Evolutionary conservation across 169 alveolate species (phyloP), one percentile per base, ranked within the genome.

Genomic region (Plasmodium fragile): DNA sequence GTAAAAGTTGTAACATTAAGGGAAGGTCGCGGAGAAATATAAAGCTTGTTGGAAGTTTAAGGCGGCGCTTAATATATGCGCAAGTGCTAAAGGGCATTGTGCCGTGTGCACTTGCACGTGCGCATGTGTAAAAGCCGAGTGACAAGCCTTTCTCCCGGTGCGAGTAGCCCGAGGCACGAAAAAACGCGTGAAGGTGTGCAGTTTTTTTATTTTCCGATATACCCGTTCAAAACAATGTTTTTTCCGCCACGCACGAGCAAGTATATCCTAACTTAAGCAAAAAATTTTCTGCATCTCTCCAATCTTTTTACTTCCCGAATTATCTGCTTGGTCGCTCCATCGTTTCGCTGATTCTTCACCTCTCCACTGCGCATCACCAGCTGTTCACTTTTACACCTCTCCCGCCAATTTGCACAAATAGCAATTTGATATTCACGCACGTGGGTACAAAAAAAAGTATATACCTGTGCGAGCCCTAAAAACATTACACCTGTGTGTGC

Each of bases 401-500:
- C 36, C n/a, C 11, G 34, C 3, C 13, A 65, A 65, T 65, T 65
- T 28, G 75, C 75, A 65, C 18, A 65, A 65, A 65, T 28, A 28
- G 30, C 75, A 22, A 65, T 65, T 65, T 65, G 30, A 25, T 22
- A 65, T 65, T 65, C 36, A 22, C 36, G 36, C 16, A 16, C 36
- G 28, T 25, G 75, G 75, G 34, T 10, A n/a, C 16, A 65, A 65
- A 65, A 8, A 25, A 65, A 13, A 22, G 75, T 18, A 59, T 43
- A 13, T 22, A 49, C 22, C 5, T 49, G 8, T 13, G 59, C 18
- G 3, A 11, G 59, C 22, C 59, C 22, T 3, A 2, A 49, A 49
- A 49, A 79, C 32, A 25, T 13, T 80, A 39, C 69, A 81, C 78
- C 59, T 55, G 18, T 45, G n/a, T 81, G 78, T 55, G 55, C 36